Base-by-base conservation (phyloP, 2,329 filamentous ascomycete genomes). In the Phialocephala sp. region DNA sequence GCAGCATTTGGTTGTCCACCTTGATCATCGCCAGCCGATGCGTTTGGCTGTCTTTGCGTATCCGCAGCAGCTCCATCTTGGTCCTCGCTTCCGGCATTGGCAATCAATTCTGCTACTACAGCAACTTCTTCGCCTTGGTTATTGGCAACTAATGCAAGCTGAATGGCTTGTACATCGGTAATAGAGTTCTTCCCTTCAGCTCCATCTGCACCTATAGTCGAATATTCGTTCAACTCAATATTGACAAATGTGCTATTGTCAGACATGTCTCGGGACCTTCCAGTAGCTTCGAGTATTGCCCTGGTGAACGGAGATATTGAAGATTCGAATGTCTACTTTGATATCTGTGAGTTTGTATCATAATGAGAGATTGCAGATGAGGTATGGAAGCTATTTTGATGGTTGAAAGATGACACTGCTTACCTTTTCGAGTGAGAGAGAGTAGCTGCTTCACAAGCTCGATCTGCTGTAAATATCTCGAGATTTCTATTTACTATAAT, bases 231-330 rank as follows among this genome's bases (percentile, higher is more conserved):
- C 27, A 54, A 35, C 12, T 14, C 12, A 54, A 54, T 54, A 22
- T 35, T 18, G 24, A 32, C 11, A n/a, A 54, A 54, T 32, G 18
- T 24, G 3, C 12, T 18, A 18, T 32, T 54, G 50, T 54, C 50
- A 22, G 50, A 54, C 50, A 54, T 54, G 50, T 32, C 24, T 35
- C 50, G 22, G 50, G 50, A 54, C 50, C 14, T 14, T 35, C 27
- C 4, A 54, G 24, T 11, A 35, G 24, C 14, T 54, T 27, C 12
- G 22, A 18, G 32, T 15, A 8, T 14, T 54, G 11, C 2, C 32
- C 4, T 54, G 11, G 12, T 15, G 24, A 15, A 32, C 32, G 50
- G 14, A 22, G 14, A 54, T 54, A 32, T 27, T 6, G 18, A 9
- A 32, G 27, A 32, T 3, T 32, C 27, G 4, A 32, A 18, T 32